Evolutionary conservation across 352 stramenopile species (phyloP), one percentile per base, ranked within the genome.

Genomic region (Phytophthora cryptogea): DNA sequence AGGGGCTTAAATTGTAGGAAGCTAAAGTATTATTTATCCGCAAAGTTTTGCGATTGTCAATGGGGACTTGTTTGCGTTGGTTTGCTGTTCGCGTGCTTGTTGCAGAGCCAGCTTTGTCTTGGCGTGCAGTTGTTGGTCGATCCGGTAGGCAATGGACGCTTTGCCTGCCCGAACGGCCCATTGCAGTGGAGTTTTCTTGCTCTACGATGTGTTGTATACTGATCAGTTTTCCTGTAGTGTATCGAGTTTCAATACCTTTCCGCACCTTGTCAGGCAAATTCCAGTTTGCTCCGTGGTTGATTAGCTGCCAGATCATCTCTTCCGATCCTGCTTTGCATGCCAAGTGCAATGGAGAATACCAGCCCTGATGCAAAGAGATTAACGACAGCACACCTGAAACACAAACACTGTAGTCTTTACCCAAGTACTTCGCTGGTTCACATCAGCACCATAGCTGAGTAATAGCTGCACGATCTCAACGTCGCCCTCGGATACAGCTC

Each of bases 271-370:
- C 82, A 5, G 55, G 40, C 1, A 73, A 30, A 4, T 46, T 65
- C 84, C 84, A 94, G 27, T 81, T 72, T 5, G 78, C 82, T 8
- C 82, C 80, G 54, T 80, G 64, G 7, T 80, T 70, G 10, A 94
- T 55, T 35, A 94, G 44, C 44, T 85, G 44, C 72, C 78, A 83
- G 53, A 94, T 86, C 43, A 89, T 53, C 3, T 70, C 48, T 46
- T 90, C 80, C 36, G 85, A 67, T 16, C 82, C 84, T 41, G 66
- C 61, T 32, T 89, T 90, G 70, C 80, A 89, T 4, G 84, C 84
- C 41, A 94, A 69, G 49, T 94, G 84, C 16, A 94, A 72, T 7
- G 84, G 84, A 13, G 84, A 69, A 61, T 90, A 94, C 82, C 84
- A 91, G 28, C 84, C 84, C 78, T 88, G 46, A 16, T 44, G 8